Evolutionary conservation across 2,329 filamentous ascomycete genomes (phyloP).

Genomic region (Penicillium palitans): DNA sequence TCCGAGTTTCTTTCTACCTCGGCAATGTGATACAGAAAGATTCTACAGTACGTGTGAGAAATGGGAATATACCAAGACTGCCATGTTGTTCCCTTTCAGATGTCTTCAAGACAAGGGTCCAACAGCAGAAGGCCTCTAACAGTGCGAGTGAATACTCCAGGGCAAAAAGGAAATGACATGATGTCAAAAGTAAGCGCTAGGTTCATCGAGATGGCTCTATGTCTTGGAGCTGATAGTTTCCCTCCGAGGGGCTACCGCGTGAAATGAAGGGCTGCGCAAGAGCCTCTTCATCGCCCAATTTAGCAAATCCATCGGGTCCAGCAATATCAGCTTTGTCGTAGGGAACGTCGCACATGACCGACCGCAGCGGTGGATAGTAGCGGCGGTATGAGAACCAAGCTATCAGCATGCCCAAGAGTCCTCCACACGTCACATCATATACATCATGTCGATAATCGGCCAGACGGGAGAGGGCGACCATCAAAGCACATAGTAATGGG

Average conservation of each 20-base stretch:
- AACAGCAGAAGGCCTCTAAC: neutral
- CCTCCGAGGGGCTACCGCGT: conserved; percentile 20
- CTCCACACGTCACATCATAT: conserved; percentile 60
- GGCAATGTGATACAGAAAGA: neutral
- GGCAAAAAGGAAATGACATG: neutral
- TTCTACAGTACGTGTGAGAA: neutral
- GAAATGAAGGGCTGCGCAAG: conserved; percentile 15
- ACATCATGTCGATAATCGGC: conserved; percentile 67
- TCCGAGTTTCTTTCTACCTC: too few relatives aligned
- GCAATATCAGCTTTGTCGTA: conserved; percentile 40
- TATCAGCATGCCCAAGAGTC: conserved; percentile 54
- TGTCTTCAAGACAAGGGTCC: neutral
- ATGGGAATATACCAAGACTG: neutral
- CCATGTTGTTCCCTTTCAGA: neutral
- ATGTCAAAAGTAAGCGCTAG: neutral
- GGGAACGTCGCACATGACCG: conserved; percentile 53
- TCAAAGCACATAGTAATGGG: conserved; percentile 57
- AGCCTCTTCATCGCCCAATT: conserved; percentile 37
- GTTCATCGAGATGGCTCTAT: conserved; percentile 9
- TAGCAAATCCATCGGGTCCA: conserved; percentile 31
- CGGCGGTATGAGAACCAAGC: conserved; percentile 61
- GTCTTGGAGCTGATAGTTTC: conserved; percentile 29
- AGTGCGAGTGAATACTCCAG: neutral
- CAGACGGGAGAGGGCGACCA: conserved; percentile 63
- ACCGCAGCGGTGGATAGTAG: conserved; percentile 58